Evolutionary conservation across 768 basidiomycete genomes (phyloP).

Genomic region (Naganishia vishniacii): DNA sequence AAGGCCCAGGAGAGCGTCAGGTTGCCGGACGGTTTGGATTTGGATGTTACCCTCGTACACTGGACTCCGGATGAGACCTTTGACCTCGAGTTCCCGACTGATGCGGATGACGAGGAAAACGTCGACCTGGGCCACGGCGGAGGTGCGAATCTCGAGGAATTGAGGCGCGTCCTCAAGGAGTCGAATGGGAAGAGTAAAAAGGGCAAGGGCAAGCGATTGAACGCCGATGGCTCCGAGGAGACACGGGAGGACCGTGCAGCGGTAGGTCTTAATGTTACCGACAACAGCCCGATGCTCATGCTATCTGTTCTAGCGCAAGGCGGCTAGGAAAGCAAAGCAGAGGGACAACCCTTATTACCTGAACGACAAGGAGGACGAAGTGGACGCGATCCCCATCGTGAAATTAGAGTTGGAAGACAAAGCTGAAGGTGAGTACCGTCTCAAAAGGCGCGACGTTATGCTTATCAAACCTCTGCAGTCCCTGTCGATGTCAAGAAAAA

Average conservation of each 20-base stretch:
- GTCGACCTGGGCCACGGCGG: constrained; percentile 46
- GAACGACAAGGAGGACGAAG: constrained; percentile 52
- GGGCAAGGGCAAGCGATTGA: constrained; percentile 46
- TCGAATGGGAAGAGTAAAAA: constrained; percentile 47
- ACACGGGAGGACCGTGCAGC: constrained; percentile 55
- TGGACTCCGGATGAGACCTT: constrained; percentile 34
- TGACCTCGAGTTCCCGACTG: constrained; percentile 27
- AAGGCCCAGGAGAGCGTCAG: constrained; percentile 75
- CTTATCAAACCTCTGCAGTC: background rate
- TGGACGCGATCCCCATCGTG: constrained; percentile 73
- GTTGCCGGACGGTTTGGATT: constrained; percentile 75
- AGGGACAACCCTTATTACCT: constrained; percentile 91
- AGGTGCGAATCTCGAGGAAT: constrained; percentile 41
- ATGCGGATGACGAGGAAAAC: constrained; percentile 34
- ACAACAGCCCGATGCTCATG: too few relatives aligned
- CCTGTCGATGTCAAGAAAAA: background rate
- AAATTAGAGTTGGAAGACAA: constrained; percentile 56
- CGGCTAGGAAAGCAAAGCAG: constrained; percentile 67
- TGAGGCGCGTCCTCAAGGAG: constrained; percentile 41
- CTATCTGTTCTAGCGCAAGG: constrained; percentile 57
- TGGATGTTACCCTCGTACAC: constrained; percentile 78
- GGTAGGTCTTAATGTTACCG: constrained; percentile 52
- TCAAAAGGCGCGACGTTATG: background rate
- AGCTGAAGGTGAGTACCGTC: background rate
- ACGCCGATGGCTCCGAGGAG: constrained; percentile 50